A percentile compares a stretch with the other conserved stretches of the same genome.
phyloP scores from a whole-genome alignment of 805 yeast species.

The Saturnispora silvae region DNA sequence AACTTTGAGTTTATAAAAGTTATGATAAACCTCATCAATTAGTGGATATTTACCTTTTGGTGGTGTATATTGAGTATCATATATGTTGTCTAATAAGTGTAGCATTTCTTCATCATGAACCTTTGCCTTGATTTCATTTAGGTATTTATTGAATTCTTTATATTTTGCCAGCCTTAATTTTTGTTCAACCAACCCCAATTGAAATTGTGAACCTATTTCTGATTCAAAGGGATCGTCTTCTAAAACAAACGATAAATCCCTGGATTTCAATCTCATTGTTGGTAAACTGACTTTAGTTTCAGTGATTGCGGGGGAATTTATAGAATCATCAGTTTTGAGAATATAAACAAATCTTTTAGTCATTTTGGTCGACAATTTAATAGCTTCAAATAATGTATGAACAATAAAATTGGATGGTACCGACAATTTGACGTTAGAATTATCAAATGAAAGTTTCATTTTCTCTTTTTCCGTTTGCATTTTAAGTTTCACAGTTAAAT shows the following conservation, averaged over 20 bases:
- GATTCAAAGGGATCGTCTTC: slow-evolving; percentile 61
- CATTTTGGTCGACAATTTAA: slow-evolving; percentile 57
- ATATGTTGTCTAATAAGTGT: slow-evolving; percentile 2
- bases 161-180: slow-evolving; percentile 35
- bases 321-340: slow-evolving; percentile 31
- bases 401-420: slow-evolving; percentile 70
- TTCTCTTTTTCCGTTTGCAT: slow-evolving; percentile 2
- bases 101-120: background rate
- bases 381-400: slow-evolving; percentile 70
- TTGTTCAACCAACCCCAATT: slow-evolving; percentile 51
- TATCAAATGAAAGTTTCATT: slow-evolving; percentile 13
- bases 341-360: slow-evolving; percentile 48
- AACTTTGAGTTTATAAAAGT: slow-evolving; percentile 16
- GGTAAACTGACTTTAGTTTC: slow-evolving; percentile 29
- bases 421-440: slow-evolving; percentile 35
- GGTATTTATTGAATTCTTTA: slow-evolving; percentile 12
- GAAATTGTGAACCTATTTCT: slow-evolving; percentile 45
- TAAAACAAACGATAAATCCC: slow-evolving; percentile 34
- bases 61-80: background rate
- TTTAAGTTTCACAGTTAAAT: slow-evolving; percentile 9
- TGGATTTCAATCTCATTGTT: slow-evolving; percentile 30
- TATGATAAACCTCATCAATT: slow-evolving; percentile 10
- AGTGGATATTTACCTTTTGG: background rate
- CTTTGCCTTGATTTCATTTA: slow-evolving; percentile 1
- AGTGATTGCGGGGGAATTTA: slow-evolving; percentile 30